A percentile compares a stretch with the other conserved stretches of the same genome.
These are phyloP conservation scores for Mitragyna speciosa DNA, from an alignment of 257 asterid genomes.

Conservation along the genomic window DNA sequence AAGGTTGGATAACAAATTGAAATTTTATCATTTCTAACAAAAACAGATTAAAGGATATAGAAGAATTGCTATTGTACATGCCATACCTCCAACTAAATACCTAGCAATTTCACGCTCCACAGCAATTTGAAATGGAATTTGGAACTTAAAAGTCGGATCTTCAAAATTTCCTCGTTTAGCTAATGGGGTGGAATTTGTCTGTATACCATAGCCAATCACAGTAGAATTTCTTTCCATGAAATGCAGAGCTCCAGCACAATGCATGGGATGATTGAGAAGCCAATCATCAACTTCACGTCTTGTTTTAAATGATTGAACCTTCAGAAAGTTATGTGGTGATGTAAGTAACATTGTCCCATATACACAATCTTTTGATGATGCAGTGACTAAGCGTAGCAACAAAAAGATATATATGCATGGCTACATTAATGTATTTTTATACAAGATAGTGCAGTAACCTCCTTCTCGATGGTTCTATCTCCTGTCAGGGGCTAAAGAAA, in stretches of 20 bases:
- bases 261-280: constrained; percentile 75
- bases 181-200: constrained; percentile 84
- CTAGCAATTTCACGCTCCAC: constrained; percentile 91
- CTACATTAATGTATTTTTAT: background rate
- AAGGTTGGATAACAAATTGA: background rate
- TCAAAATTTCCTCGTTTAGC: constrained; percentile 60
- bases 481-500: background rate
- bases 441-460: background rate
- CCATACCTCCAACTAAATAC: constrained; percentile 69
- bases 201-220: constrained; percentile 79
- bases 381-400: background rate
- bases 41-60: background rate
- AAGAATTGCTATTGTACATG: background rate
- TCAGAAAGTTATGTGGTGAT: background rate
- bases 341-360: background rate
- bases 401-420: background rate
- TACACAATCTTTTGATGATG: background rate
- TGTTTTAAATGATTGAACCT: constrained; percentile 58
- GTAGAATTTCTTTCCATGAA: constrained; percentile 69
- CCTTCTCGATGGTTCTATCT: background rate
- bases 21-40: background rate
- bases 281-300: constrained; percentile 74
- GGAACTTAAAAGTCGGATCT: constrained; percentile 85
- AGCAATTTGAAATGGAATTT: constrained; percentile 92
- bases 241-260: constrained; percentile 85